Evolutionary conservation across 2,329 filamentous ascomycete species (phyloP), one percentile per base, ranked within the genome.

Genomic region (Pyrenophora tritici-repentis): DNA sequence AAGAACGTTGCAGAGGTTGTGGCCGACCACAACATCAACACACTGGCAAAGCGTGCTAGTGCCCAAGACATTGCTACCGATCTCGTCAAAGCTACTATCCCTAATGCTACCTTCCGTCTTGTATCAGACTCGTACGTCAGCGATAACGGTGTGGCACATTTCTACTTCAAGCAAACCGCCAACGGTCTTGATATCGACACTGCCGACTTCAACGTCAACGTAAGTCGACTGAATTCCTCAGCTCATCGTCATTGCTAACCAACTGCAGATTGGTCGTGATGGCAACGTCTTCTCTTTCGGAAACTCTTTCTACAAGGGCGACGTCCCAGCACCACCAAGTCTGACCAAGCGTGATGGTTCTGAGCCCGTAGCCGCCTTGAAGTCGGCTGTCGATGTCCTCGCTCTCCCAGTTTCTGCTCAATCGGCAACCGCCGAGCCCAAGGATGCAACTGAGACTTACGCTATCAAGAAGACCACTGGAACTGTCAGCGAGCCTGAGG

Each of bases 111-210:
- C 17, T 85, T 84, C 67, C 80, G 83, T 16, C 55, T 82, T 6
- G 77, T 79, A 0, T 64, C 76, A 0, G 81, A 84, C 61, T 75
- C 79, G 59, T 85, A 85, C 42, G 73, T 81, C 9, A 77, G 82
- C n/a, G 67, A 61, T 38, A 83, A 83, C 46, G 82, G 82, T 7
- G 74, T 86, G 52, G 76, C 75, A 0, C 83, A 86, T 59, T 81
- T 84, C 56, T 78, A 83, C 66, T 83, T 85, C 63, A 82, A 81
- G 69, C 83, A 86, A 70, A 85, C 82, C 0, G 72, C 75, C 6
- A 80, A 84, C 46, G 83, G 79, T 1, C 65, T 85, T 18, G 83
- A 85, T 53, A 79, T 86, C 52, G 83, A 85, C 59, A 85, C 85
- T 59, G 81, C 79, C 1, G 81, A 83, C 62, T 83, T 84, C 61